phyloP scores from a whole-genome alignment of 768 basidiomycete species.

The Mycena pura region DNA sequence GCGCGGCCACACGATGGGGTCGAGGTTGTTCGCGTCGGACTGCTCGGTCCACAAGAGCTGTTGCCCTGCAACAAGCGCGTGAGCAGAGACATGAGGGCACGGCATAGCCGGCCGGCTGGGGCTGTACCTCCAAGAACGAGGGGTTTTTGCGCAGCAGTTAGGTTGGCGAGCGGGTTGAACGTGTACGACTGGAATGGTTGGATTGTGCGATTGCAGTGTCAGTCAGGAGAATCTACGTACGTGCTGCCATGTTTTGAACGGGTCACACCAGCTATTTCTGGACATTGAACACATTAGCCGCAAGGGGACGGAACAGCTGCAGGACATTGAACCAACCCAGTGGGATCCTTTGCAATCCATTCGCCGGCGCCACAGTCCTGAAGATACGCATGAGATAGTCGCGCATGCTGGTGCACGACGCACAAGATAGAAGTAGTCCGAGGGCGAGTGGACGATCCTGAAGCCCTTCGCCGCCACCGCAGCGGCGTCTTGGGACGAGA shows the following conservation, averaged over 20 bases:
- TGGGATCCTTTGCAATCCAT: constrained; percentile 64
- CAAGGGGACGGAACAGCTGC: neutral
- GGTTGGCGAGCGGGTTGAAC: constrained; percentile 72
- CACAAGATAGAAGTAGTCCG: constrained; percentile 79
- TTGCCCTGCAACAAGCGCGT: constrained; percentile 49
- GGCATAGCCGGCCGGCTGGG: constrained; percentile 1
- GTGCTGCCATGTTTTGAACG: constrained; percentile 83
- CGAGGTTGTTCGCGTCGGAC: constrained; percentile 70
- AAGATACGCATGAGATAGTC: neutral
- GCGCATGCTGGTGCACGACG: constrained; percentile 24
- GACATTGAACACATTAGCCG: constrained; percentile 1
- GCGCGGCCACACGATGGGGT: constrained; percentile 75
- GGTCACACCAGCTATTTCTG: constrained; percentile 76
- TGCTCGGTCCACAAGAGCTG: constrained; percentile 81
- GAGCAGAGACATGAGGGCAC: neutral
- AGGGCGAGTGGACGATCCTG: constrained; percentile 70
- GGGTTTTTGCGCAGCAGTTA: constrained; percentile 51
- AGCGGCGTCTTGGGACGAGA: constrained; percentile 64
- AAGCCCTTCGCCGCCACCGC: constrained; percentile 67
- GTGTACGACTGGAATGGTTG: constrained; percentile 55
- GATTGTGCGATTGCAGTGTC: neutral
- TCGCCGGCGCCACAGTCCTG: constrained; percentile 76
- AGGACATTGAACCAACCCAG: constrained; percentile 41
- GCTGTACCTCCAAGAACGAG: constrained; percentile 74
- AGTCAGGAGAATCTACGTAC: constrained; percentile 38